Evolutionary conservation across 805 yeast species (phyloP), one percentile per base, ranked within the genome.

Genomic region (Blastobotrys attinorum): DNA sequence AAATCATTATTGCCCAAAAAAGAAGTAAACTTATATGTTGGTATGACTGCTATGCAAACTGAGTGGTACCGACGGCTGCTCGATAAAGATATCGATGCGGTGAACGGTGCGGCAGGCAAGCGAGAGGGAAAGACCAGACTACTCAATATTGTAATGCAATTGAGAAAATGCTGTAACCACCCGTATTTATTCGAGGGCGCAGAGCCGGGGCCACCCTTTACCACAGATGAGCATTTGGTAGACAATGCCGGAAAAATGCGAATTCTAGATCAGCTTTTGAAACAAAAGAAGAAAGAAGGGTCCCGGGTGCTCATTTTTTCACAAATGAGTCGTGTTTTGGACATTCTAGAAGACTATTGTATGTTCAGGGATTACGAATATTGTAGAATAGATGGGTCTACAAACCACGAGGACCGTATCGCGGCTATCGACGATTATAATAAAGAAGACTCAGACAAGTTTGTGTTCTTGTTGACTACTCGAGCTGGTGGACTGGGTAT

Each of bases 181-280:
- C 97, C 97, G 0, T 90, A 92, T 63, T 66, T 90, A 41, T 92
- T 92, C 59, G 97, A 90, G 60, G 97, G 97, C n/a, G 98, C 97
- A 0, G 97, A 89, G 61, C 97, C 97, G 0, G 97, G 97, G 6
- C 97, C 97, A 1, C 97, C 97, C 0, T 90, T 73, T 59, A 89
- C 97, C 1, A 89, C 95, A 1, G 97, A 88, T 60, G 97, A 89
- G 60, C 97, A 90, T 64, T 71, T 90, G 48, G 82, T 89, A 16
- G 78, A 59, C 64, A 90, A 89, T 60, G 73, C 95, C 2, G 96
- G 95, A 20, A 89, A 89, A 59, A 86, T 89, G 95, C 72, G 86
- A 42, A 84, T 89, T 31, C 66, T 89, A 43, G 97, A 89, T 59
- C 88, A 88, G 61, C 69, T 89, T 54, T 64, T 90, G 51, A 77